Base-by-base conservation (phyloP, 768 basidiomycete genomes). In the Kwoniella newhampshirensis region DNA sequence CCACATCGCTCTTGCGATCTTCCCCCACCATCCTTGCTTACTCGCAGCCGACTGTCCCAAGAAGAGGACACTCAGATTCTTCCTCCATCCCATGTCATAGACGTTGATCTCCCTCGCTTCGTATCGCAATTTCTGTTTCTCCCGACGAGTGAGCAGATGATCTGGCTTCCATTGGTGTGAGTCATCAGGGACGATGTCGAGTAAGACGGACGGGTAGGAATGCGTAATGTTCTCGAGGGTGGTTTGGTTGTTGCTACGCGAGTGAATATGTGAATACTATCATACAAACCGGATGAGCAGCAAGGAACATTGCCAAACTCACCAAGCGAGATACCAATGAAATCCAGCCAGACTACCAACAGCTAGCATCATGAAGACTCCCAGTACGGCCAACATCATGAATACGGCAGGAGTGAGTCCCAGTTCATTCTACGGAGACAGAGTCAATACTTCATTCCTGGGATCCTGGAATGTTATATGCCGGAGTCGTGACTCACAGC, bases 71-170 rank as follows among this genome's bases (percentile, higher is more conserved):
- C 26, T 20, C 15, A 73, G 35, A 39, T 75, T 75, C 47, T 56
- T 32, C n/a, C 57, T 46, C 73, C 68, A 73, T 7, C 73, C 73
- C 6, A 73, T 50, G 64, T 75, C 71, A 45, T 67, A 75, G 2
- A 71, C 65, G 44, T 75, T 71, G 39, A 71, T 69, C 6, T 66
- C 50, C 13, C 62, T 46, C 11, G 71, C 71, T 57, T 69, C 63
- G n/a, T 44, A 18, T 17, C 62, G 52, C 3, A 73, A 57, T 36
- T 66, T 46, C 13, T 35, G 21, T 23, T 71, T 47, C 37, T 75
- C 73, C 2, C 52, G 32, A 4, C 69, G 65, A 15, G 63, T 67
- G 18, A 75, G 55, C 4, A 71, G 58, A 39, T 75, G 71, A 35
- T 75, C 71, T 1, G 64, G 58, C 55, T 57, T 62, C 73, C 73